These are phyloP conservation scores for Leptosphaerulina australis DNA, from an alignment of 2,329 filamentous ascomycete genomes.

Conservation along the genomic window DNA sequence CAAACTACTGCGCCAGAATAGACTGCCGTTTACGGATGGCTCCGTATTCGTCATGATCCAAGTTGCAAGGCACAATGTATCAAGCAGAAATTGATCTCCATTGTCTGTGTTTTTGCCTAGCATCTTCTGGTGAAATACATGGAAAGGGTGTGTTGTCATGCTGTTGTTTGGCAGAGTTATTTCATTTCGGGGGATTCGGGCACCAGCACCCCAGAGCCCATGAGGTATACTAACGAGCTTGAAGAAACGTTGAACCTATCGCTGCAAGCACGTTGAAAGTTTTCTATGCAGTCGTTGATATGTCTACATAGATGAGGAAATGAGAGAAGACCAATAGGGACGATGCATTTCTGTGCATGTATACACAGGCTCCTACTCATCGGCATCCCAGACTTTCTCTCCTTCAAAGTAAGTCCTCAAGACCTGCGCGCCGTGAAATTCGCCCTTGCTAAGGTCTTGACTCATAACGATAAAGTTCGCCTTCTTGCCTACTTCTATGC, in stretches of 20 bases:
- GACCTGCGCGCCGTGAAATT: conserved; percentile 36
- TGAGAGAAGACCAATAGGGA: no score
- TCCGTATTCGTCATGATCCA: neutral
- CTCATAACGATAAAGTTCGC: conserved; percentile 44
- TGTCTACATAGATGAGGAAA: no score
- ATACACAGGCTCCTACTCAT: neutral
- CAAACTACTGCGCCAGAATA: no score
- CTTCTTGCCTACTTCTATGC: conserved; percentile 42
- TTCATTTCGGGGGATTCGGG: neutral
- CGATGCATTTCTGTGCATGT: no score
- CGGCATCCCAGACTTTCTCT: conserved; percentile 15
- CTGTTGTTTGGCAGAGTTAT: neutral
- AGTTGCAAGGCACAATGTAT: neutral
- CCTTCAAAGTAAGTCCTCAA: conserved; percentile 41
- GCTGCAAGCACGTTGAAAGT: no score
- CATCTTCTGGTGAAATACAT: neutral
- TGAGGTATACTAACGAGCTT: neutral
- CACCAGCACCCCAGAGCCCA: neutral
- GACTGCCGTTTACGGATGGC: neutral
- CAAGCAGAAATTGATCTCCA: no score
- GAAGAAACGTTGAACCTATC: no score
- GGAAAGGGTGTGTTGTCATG: neutral
- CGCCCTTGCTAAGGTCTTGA: conserved; percentile 36
- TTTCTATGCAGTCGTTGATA: no score
- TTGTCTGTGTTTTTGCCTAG: no score